These are phyloP conservation scores for Nectriaceae sp. DNA, from an alignment of 2,329 filamentous ascomycete genomes.

Conservation along the genomic window DNA sequence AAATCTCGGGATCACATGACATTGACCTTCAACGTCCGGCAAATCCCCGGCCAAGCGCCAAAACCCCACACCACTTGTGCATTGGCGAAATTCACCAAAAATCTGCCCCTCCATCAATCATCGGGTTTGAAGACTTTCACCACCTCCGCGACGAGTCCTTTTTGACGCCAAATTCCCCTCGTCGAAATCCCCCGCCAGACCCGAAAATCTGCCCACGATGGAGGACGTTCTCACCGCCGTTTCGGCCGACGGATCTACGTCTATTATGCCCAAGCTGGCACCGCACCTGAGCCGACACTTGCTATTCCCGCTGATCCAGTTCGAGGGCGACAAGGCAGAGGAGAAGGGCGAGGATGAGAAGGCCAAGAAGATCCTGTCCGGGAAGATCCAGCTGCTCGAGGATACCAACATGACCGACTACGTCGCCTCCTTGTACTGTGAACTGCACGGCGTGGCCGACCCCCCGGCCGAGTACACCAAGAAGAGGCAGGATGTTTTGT, in stretches of 20 bases:
- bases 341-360: conserved; percentile 63
- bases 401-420: conserved; percentile 99
- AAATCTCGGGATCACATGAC: conserved; percentile 43
- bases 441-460: conserved; percentile 78
- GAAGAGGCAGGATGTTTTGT: conserved; percentile 87
- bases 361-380: conserved; percentile 72
- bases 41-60: conserved; percentile 33
- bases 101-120: conserved; percentile 42
- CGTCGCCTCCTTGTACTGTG: conserved; percentile 86
- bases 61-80: conserved; percentile 40
- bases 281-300: conserved; percentile 93
- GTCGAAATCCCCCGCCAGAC: conserved; percentile 10
- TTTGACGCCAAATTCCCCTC: conserved; percentile 15
- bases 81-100: conserved; percentile 45
- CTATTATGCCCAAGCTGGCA: conserved; percentile 86
- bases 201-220: conserved; percentile 33
- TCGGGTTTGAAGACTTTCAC: conserved; percentile 11
- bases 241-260: conserved; percentile 64
- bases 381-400: conserved; percentile 93
- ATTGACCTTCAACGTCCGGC: conserved; percentile 26
- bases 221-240: conserved; percentile 53
- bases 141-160: conserved; percentile 20
- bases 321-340: conserved; percentile 79
- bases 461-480: conserved; percentile 82
- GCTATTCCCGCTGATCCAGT: conserved; percentile 95